Evolutionary conservation across 179 eudicot species (phyloP), one percentile per base, ranked within the genome.

Genomic region (Spinacia oleracea): DNA sequence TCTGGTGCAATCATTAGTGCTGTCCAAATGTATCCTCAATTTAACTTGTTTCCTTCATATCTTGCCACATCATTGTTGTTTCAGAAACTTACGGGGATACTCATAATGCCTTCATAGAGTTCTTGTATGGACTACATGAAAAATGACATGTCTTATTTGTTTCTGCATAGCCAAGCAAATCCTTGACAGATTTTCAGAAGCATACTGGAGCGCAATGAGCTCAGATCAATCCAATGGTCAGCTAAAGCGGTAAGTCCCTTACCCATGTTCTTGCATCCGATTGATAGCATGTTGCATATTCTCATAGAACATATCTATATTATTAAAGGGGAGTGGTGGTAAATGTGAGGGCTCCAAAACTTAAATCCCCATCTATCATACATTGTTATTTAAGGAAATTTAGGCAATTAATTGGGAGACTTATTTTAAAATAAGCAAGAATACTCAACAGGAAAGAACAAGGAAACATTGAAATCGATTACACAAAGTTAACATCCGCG

Each of bases 1-100:
- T 93, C 91, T 85, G 97, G 96, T 70, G 97, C 96, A 48, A 84
- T 91, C 64, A 42, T 88, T 79, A 93, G 97, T 78, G 96, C 94
- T 83, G 63, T 81, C 81, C 97, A 93, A 82, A 88, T 93, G 97
- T 93, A 93, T 89, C 93, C 93, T 90, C 81, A 27, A 11, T 78
- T 40, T 45, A 45, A 45, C 72, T 43, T 67, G 66, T 38, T 38
- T 38, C 40, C 40, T 3, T 38, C 40, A 38, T 38, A 38, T 38
- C 40, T 38, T 38, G 40, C 40, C 40, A 38, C 40, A 38, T 38
- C 40, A 38, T 38, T 38, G 40, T 38, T 38, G 40, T 38, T 38
- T 38, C 6, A 38, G 40, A 38, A 4, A 8, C 12, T 48, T 48
- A 5, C 12, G 53, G 3, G 53, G 3, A 48, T 48, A 48, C 53